Evolutionary conservation across 805 yeast genomes (phyloP), one percentile per base, ranked within the genome.

Genomic region (Metschnikowia proteae): DNA sequence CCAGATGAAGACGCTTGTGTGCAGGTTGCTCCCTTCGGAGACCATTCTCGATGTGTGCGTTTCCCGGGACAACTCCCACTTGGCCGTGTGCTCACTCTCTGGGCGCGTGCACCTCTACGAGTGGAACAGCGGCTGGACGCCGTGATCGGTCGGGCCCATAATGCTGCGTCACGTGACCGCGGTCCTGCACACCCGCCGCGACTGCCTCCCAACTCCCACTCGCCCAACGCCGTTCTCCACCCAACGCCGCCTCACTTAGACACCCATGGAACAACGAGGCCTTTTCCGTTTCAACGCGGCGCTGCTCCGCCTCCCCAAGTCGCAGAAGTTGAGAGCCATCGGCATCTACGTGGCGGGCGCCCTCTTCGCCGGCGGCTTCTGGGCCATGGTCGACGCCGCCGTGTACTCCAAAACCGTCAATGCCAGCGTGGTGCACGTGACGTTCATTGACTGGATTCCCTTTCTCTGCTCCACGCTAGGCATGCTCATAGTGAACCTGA

Each of bases 371-470:
- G 65, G 86, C 47, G 98, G 96, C 6, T 84, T 92, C 63, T 92
- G 97, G 95, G 71, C 84, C 22, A 81, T 92, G 67, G 67, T 94
- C 17, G 98, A 92, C 67, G 88, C 96, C 0, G 90, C 96, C 1
- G 78, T 94, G 32, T 92, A 81, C 67, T 86, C 96, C 38, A 84
- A 82, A 55, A 85, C 89, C 13, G 84, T 84, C 42, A 92, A 92
- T 71, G 96, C 90, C 0, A 85, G 96, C 0, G 74, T 75, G 38
- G 88, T 90, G 5, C 97, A 92, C 64, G 88, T 94, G 28, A 83
- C 92, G 4, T 88, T 92, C 62, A 84, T 88, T 36, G 99, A 92
- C 69, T 92, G 99, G 99, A 81, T 94, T 45, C 99, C 99, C 3
- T 82, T 87, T 55, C 78, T 92, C 28, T 86, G 97, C 57, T 84